phyloP scores from a whole-genome alignment of 257 asterid genomes.

The Ehretia macrophylla region DNA sequence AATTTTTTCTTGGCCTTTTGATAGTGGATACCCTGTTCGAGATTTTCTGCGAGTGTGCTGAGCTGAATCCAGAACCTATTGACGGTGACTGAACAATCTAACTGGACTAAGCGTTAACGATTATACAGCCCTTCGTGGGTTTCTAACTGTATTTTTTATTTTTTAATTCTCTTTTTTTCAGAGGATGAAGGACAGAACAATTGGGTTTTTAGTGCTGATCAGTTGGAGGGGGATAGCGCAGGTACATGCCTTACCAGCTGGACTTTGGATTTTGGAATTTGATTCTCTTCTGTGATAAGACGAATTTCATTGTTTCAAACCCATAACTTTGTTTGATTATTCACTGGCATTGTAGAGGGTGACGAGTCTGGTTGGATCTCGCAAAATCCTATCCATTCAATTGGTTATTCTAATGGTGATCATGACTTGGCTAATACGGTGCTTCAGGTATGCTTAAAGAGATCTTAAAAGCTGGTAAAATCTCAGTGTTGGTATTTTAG shows the following conservation, averaged over 20 bases:
- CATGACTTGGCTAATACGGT: constrained; percentile 65
- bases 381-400: constrained; percentile 41
- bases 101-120: not conserved
- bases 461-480: no score
- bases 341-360: constrained; percentile 30
- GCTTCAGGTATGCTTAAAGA: constrained; percentile 49
- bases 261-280: constrained; percentile 2
- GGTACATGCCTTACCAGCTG: constrained; percentile 28
- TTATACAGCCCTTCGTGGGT: not conserved
- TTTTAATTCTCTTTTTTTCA: constrained; percentile 11
- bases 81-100: constrained; percentile 39
- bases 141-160: not conserved
- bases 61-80: constrained; percentile 82
- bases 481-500: not conserved
- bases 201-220: constrained; percentile 86
- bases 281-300: not conserved
- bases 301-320: not conserved
- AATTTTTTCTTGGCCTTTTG: constrained; percentile 7
- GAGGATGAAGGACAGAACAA: constrained; percentile 67
- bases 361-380: constrained; percentile 57
- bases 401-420: constrained; percentile 72
- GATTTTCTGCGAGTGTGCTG: constrained; percentile 92
- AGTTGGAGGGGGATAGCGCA: constrained; percentile 42
- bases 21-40: constrained; percentile 80
- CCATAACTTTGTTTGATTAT: not conserved